Percentiles rank a stretch among this genome's conserved stretches.
Evolutionary conservation across 257 asterid species (phyloP).

Genomic region (Fraxinus quadrangulata): DNA sequence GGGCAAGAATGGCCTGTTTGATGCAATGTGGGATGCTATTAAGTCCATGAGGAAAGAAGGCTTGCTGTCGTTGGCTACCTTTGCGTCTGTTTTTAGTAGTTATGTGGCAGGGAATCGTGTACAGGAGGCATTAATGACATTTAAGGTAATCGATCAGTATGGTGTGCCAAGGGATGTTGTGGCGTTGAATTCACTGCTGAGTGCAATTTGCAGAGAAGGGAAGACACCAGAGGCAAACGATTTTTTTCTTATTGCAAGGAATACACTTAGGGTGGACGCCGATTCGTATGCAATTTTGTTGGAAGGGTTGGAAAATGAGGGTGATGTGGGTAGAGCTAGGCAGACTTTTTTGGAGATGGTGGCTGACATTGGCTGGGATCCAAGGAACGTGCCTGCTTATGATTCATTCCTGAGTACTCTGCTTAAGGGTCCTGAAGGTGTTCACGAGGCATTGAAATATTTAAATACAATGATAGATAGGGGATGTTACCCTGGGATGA

Average conservation of each 20-base stretch:
- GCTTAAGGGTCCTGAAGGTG: slow-evolving; percentile 54
- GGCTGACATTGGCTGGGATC: slow-evolving; percentile 63
- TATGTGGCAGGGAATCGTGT: slow-evolving; percentile 48
- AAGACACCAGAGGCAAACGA: slow-evolving; percentile 47
- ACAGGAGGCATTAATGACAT: slow-evolving; percentile 55
- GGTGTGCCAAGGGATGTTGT: slow-evolving; percentile 41
- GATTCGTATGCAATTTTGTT: slow-evolving; percentile 63
- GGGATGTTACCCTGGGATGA: slow-evolving; percentile 62
- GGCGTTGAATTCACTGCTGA: slow-evolving; percentile 52
- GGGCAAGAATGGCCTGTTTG: slow-evolving; percentile 61
- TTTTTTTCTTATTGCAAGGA: slow-evolving; percentile 39
- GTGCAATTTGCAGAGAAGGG: slow-evolving; percentile 58
- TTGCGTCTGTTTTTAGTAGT: slow-evolving; percentile 54
- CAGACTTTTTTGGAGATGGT: slow-evolving; percentile 58
- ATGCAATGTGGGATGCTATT: slow-evolving; percentile 84
- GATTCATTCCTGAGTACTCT: slow-evolving; percentile 62
- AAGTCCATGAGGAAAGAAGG: slow-evolving; percentile 58
- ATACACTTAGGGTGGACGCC: slow-evolving; percentile 41
- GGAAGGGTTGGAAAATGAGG: slow-evolving; percentile 65
- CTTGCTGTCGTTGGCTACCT: slow-evolving; percentile 51
- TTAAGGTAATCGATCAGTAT: slow-evolving; percentile 61
- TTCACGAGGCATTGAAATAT: slow-evolving; percentile 45
- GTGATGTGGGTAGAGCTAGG: slow-evolving; percentile 45
- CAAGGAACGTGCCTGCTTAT: slow-evolving; percentile 51
- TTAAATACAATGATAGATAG: slow-evolving; percentile 44